A percentile compares a stretch with the other conserved stretches of the same genome.
Evolutionary conservation across 1,284 basidiomycete genomes (phyloP).

Genomic region (Sphaerobolus stellatus): DNA sequence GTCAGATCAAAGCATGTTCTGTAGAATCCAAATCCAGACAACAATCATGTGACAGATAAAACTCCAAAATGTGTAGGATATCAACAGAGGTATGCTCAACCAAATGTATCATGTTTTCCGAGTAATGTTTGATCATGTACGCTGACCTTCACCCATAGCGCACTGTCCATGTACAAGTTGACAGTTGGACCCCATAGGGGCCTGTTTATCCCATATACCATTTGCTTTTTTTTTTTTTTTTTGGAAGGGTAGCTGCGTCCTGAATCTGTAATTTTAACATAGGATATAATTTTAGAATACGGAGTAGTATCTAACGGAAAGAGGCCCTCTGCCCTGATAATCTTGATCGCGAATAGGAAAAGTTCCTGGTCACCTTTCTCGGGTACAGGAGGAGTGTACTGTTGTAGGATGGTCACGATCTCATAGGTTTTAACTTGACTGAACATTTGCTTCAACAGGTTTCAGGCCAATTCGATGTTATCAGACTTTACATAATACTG

Average conservation of each 20-base stretch:
- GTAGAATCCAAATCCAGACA: conserved; percentile 91
- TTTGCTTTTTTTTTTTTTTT: conserved; percentile 92
- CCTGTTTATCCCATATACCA: conserved; percentile 31
- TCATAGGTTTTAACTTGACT: conserved; percentile 89
- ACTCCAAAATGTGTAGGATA: conserved; percentile 88
- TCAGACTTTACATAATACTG: conserved; percentile 96
- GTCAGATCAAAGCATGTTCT: conserved; percentile 82
- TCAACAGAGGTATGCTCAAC: conserved; percentile 88
- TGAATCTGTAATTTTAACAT: conserved; percentile 95
- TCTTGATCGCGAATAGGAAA: conserved; percentile 93
- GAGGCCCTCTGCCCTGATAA: conserved; percentile 85
- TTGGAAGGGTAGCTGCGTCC: conserved; percentile 85
- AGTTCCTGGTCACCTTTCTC: conserved; percentile 61
- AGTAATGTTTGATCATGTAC: conserved; percentile 87
- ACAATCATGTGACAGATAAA: conserved; percentile 88
- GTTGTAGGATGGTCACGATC: conserved; percentile 66
- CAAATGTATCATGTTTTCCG: conserved; percentile 89
- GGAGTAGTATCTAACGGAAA: conserved; percentile 70
- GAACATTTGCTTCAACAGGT: conserved; percentile 92
- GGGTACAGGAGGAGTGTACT: conserved; percentile 65
- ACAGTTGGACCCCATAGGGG: conserved; percentile 90
- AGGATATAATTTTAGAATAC: conserved; percentile 79
- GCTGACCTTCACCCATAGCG: conserved; percentile 95
- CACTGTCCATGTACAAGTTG: conserved; percentile 87
- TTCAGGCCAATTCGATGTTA: conserved; percentile 92